A percentile compares a stretch with the other conserved stretches of the same genome.
Conservation (phyloP, 441 rosid species). For the Erysimum cheiri region DNA sequence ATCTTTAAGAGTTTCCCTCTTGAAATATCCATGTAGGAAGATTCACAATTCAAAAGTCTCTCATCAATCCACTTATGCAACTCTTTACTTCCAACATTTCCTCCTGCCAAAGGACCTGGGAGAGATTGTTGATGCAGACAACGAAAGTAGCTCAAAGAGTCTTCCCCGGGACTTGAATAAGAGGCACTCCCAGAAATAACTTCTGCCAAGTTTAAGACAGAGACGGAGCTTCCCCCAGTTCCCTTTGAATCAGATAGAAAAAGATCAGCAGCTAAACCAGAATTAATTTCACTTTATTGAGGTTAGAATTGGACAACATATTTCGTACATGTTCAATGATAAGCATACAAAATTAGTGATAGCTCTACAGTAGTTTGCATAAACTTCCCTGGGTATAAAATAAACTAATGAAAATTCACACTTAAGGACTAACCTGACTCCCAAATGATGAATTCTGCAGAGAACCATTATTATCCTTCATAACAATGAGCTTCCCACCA, state of each 20-base stretch:
- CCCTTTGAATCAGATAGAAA: constrained; percentile 51
- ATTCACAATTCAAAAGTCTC: constrained; percentile 70
- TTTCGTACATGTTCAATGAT: constrained; percentile 23
- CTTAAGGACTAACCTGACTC: constrained; percentile 68
- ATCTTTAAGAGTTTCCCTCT: constrained; percentile 68
- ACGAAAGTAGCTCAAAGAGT: constrained; percentile 62
- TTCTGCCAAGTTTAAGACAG: constrained; percentile 82
- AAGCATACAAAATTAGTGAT: background rate
- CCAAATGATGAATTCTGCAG: constrained; percentile 64
- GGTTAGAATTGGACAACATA: constrained; percentile 7
- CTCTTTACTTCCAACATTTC: constrained; percentile 87
- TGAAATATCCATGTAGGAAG: constrained; percentile 60
- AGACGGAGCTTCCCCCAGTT: constrained; percentile 57
- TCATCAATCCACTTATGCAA: constrained; percentile 97
- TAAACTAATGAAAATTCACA: constrained; percentile 9
- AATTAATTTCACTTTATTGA: constrained; percentile 12
- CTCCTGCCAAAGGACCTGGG: constrained; percentile 97
- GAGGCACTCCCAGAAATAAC: constrained; percentile 53
- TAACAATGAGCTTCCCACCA: constrained; percentile 91
- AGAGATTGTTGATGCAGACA: constrained; percentile 76
- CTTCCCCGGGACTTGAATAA: constrained; percentile 51
- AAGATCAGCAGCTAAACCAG: constrained; percentile 3
- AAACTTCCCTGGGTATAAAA: constrained; percentile 12
- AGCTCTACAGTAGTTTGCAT: constrained; percentile 12
- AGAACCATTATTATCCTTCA: constrained; percentile 58